phyloP scores from a whole-genome alignment of 495 filamentous ascomycete genomes.

The Tuber indicum region DNA sequence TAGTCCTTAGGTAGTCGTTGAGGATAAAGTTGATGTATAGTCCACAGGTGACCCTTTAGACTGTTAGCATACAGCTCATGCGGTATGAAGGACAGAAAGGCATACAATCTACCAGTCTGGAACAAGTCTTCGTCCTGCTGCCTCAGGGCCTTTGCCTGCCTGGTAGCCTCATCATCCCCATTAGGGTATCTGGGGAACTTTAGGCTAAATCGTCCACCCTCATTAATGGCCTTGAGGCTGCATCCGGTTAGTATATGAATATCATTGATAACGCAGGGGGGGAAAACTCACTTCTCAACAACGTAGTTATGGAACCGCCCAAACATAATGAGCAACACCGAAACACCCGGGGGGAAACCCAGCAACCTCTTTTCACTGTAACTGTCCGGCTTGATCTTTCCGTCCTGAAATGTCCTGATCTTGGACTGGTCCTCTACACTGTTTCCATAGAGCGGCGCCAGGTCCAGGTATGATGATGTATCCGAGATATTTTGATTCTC shows the following conservation, averaged over 20 bases:
- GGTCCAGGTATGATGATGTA: constrained; percentile 79
- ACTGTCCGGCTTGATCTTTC: constrained; percentile 74
- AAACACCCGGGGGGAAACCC: constrained; percentile 78
- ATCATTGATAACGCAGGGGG: neutral
- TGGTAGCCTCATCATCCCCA: constrained; percentile 48
- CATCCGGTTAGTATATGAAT: constrained; percentile 12
- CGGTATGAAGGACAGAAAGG: neutral
- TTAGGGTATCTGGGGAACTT: constrained; percentile 36
- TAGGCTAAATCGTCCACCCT: constrained; percentile 50
- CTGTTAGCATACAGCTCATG: constrained; percentile 19
- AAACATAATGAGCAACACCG: constrained; percentile 67
- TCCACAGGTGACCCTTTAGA: constrained; percentile 59
- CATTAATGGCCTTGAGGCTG: constrained; percentile 50
- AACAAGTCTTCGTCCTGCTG: constrained; percentile 80
- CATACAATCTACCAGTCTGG: constrained; percentile 64
- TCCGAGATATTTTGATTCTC: constrained; percentile 54
- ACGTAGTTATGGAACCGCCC: constrained; percentile 77
- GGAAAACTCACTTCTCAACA: constrained; percentile 50
- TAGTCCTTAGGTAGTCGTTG: constrained; percentile 76
- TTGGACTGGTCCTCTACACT: constrained; percentile 66
- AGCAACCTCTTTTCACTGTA: constrained; percentile 71
- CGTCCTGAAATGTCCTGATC: constrained; percentile 72
- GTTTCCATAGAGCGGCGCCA: constrained; percentile 80
- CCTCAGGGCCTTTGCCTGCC: constrained; percentile 51
- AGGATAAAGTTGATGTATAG: constrained; percentile 80